Conservation (phyloP, 2,329 filamentous ascomycete genomes). For the Monosporascus cannonballus region DNA sequence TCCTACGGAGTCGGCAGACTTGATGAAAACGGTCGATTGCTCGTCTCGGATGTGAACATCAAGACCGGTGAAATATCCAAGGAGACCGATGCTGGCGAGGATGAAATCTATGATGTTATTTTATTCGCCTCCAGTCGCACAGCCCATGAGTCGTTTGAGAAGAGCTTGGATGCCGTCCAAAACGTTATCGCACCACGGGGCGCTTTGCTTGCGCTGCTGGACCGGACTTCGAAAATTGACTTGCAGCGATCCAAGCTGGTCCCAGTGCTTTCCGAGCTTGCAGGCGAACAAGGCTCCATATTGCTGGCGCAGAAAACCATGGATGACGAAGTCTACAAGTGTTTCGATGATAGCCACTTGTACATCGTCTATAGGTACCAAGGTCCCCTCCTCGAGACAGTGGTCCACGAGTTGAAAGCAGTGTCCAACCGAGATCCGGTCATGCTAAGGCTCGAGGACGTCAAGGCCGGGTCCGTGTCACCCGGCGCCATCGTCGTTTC, state of each 20-base stretch:
- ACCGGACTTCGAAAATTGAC: background rate
- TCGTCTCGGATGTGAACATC: background rate
- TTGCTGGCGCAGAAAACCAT: background rate
- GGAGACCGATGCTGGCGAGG: background rate
- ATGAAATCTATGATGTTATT: background rate
- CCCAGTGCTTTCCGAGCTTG: background rate
- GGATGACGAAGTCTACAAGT: background rate
- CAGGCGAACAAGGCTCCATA: background rate
- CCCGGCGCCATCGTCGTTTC: constrained; percentile 2
- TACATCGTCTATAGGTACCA: background rate
- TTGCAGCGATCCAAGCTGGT: background rate
- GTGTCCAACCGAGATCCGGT: background rate
- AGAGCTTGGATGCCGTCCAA: background rate
- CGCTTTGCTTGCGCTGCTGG: background rate
- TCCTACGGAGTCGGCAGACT: constrained; percentile 1
- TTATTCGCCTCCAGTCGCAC: background rate
- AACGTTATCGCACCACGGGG: background rate
- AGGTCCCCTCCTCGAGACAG: background rate
- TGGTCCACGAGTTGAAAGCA: background rate
- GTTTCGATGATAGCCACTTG: background rate
- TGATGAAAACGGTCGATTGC: background rate
- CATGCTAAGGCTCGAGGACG: background rate
- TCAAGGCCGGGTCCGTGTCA: constrained; percentile 3
- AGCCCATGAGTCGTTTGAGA: background rate
- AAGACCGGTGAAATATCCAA: background rate